Evolutionary conservation across 257 asterid genomes (phyloP), one percentile per base, ranked within the genome.

Genomic region (Plectranthus barbatus): DNA sequence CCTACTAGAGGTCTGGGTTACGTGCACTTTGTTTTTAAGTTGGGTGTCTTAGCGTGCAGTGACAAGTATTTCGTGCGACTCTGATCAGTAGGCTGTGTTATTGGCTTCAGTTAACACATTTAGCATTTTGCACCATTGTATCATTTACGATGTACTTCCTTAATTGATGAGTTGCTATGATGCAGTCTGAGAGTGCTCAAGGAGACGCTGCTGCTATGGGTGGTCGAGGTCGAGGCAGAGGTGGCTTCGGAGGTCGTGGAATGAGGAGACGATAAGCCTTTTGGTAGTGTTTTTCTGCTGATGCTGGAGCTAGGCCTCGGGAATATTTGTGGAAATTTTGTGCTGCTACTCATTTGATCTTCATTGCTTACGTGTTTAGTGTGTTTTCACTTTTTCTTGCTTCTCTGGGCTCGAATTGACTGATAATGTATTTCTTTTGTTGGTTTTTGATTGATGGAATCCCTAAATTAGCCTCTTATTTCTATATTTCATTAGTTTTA

Each of bases 151-250:
- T 21, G 41, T 44, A 9, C 46, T 20, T 11, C 4, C n/a, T 34
- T 36, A 33, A 9, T 17, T 31, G 4, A 41, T 37, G 56, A 29
- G 19, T 41, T 1, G 17, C 42, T 31, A 21, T 33, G 67, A 7
- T 62, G 72, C 78, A 93, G 99, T 93, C 97, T 4, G 97, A 93
- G 86, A 93, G 99, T 76, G 97, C 99, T 39, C 97, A 93, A 79
- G 99, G 99, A 68, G 99, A 87, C 53, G 99, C 97, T 41, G 96
- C 96, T 2, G 89, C 92, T 52, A 88, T 86, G 95, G 95, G 78
- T 10, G 76, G 68, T 56, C 20, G 77, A 37, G 78, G 78, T 20
- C 73, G 91, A 3, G 94, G 96, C n/a, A 77, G 81, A 34, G 76
- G 78, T 36, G 84, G 77, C 48, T 66, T 70, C 53, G 79, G 93